Evolutionary conservation across 2,329 filamentous ascomycete species (phyloP), one percentile per base, ranked within the genome.

Genomic region (Colletotrichum tropicale): DNA sequence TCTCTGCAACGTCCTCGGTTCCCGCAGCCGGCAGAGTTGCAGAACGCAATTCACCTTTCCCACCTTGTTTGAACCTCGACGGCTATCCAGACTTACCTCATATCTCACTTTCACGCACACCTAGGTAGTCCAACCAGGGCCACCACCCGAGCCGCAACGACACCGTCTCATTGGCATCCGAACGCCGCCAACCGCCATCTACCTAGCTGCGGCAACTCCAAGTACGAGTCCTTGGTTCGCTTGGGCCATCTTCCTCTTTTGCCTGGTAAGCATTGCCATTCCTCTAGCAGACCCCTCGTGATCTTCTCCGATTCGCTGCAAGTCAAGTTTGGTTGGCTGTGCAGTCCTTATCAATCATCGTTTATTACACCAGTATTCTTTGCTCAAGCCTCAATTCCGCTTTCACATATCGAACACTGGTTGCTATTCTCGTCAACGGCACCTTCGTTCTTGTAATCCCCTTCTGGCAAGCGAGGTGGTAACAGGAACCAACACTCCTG

Each of bases 211-310:
- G 36, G 56, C 16, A 28, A 28, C 30, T 21, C 28, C 26, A 26
- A 48, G 26, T 48, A 48, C 30, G 52, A 24, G 48, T 52, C n/a
- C 28, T 66, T 71, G 26, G 21, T 70, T 72, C 62, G 24, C 69
- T 34, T 60, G 38, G 66, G 65, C 62, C 32, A 56, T 38, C n/a
- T 43, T 8, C 18, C 12, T 15, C 32, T 36, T 68, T 56, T 66
- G 21, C 38, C 55, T 34, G 64, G 74, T 76, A 76, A 73, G 74
- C 34, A 34, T 69, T 38, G 18, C 43, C 43, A 61, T 48, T 69
- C 34, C 21, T 58, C 69, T 28, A 38, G n/a, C 36, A 48, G 16
- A 61, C 16, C n/a, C 55, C 64, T 69, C 48, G 43, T 75, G 56
- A 69, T 68, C 70, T 73, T 15, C 21, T 69, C 48, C 64, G 32